Conservation (phyloP, 2,329 filamentous ascomycete species). For the Taxawa tesnikishii region DNA sequence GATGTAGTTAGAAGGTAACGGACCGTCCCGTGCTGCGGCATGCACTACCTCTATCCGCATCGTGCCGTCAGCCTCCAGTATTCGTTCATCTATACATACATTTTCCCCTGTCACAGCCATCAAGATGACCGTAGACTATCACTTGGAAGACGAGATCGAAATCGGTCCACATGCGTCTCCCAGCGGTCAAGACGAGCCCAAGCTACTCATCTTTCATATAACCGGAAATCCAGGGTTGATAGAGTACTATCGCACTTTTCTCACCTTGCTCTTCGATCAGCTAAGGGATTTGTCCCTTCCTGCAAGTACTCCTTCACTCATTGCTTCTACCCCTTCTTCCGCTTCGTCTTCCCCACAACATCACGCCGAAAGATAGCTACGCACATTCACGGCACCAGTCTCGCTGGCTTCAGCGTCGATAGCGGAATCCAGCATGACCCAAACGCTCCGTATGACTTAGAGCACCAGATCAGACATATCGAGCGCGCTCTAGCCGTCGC, state of each 20-base stretch:
- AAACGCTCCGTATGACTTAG: slow-evolving; percentile 25
- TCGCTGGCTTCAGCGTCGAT: slow-evolving; percentile 30
- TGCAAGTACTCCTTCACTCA: neutral
- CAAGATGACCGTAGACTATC: too few species aligned
- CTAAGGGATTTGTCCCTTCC: slow-evolving; percentile 22
- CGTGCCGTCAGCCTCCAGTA: too few species aligned
- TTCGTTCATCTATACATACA: too few species aligned
- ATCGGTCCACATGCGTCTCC: too few species aligned
- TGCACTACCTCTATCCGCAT: too few species aligned
- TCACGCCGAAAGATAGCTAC: neutral
- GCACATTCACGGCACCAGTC: slow-evolving; percentile 6
- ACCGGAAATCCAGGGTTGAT: slow-evolving; percentile 68
- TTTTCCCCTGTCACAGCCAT: too few species aligned
- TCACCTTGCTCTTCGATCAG: slow-evolving; percentile 43
- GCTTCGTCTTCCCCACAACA: too few species aligned
- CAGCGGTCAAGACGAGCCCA: too few species aligned
- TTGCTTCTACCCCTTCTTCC: too few species aligned
- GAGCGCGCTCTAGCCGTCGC: slow-evolving; percentile 27
- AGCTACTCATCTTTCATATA: slow-evolving; percentile 54
- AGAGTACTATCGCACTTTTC: slow-evolving; percentile 59
- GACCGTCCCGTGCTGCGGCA: too few species aligned
- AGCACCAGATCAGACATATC: slow-evolving; percentile 38
- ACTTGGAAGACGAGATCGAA: too few species aligned
- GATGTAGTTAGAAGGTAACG: too few species aligned
- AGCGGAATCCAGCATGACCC: neutral